Base-by-base conservation (phyloP, 148 eudicot species). In the Arctostaphylos glauca region DNA sequence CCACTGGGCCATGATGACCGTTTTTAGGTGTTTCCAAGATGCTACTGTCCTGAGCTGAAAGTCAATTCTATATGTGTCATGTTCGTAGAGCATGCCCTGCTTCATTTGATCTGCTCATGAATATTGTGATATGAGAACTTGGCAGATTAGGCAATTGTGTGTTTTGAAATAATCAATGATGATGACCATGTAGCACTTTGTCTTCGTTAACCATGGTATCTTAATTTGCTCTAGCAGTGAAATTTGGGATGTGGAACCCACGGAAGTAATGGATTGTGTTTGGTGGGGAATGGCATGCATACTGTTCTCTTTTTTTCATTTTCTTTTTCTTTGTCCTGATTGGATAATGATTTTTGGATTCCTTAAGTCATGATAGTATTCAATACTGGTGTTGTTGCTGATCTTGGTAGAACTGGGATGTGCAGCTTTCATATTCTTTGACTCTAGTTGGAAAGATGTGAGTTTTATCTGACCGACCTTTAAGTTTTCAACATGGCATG, bases 351-450 rank as follows among this genome's bases (percentile, higher is more conserved):
- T 59, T 38, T 12, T 81, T 74, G 83, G 59, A 79, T 84, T 85
- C 99, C 97, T 96, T 94, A 87, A 93, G 84, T 18, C 62, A 78
- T 53, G 47, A 50, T 85, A 96, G 99, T 96, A 92, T 90, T 89
- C 98, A 60, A 82, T 93, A 21, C 79, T 96, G 87, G 84, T 96
- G 83, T 49, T 94, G 83, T 83, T 96, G 87, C 86, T 96, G 87
- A 93, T 96, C 86, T 87, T 96, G 89, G 85, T 88, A 77, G 98
- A 96, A 90, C 86, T 88, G 62, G 99, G 92, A 75, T 87, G 89
- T 81, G 98, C 97, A 80, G 95, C 95, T 84, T 94, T 94, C 84
- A 85, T 94, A 49, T 96, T 89, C 88, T 94, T 94, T 88, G 92
- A 94, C 87, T 86, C 91, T 83, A 86, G 86, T 84, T 96, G 99